phyloP scores from a whole-genome alignment of 140 eudicot genomes.

The Anethum foeniculum region DNA sequence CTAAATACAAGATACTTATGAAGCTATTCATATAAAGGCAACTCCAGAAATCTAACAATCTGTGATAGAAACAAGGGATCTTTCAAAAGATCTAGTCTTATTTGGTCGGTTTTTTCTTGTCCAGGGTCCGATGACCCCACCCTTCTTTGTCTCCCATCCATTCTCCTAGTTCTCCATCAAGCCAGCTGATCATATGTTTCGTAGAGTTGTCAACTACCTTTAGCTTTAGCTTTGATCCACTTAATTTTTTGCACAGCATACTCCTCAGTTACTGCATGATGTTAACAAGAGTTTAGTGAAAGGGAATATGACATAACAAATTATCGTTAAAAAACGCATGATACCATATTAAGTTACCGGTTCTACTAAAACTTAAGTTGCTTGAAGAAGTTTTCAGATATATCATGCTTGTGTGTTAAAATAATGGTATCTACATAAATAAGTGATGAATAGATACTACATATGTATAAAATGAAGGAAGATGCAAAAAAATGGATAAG shows the following conservation, averaged over 20 bases:
- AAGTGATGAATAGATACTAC: not conserved
- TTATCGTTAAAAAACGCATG: not conserved
- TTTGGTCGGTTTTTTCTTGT: slow-evolving; percentile 11
- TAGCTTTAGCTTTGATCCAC: not conserved
- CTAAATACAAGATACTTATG: not conserved
- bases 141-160: not conserved
- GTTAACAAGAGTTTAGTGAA: not conserved
- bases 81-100: slow-evolving; percentile 7
- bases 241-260: not conserved
- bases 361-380: not conserved
- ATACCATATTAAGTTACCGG: not conserved
- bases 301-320: not conserved
- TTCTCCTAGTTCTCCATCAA: slow-evolving; percentile 4
- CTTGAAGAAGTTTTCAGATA: not conserved
- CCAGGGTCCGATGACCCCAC: not conserved
- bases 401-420: not conserved
- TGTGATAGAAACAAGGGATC: not conserved
- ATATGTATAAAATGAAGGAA: not conserved
- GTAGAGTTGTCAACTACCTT: not conserved
- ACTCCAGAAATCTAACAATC: not conserved
- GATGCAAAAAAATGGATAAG: not conserved
- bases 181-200: not conserved
- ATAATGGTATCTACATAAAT: not conserved
- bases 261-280: slow-evolving; percentile 6
- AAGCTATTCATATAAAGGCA: not conserved